Base-by-base conservation (phyloP, 139 green algal genomes). In the Micractinium conductrix region DNA sequence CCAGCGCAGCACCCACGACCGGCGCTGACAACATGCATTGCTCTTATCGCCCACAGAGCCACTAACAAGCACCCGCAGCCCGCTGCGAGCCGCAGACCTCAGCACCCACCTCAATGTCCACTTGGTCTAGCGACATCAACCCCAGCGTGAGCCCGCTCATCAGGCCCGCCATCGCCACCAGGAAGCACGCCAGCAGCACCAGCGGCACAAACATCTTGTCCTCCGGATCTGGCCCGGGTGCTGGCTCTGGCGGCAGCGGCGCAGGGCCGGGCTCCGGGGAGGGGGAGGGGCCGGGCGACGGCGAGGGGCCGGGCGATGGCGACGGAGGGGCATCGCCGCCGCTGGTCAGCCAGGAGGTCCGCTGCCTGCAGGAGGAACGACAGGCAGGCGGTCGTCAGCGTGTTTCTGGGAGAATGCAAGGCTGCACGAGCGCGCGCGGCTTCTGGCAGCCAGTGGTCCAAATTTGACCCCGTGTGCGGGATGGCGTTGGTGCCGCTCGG, bases 51-150 rank as follows among this genome's bases (percentile, higher is more conserved):
- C n/a, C n/a, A n/a, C n/a, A n/a, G n/a, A n/a, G n/a, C n/a, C n/a
- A n/a, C n/a, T n/a, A n/a, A n/a, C n/a, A n/a, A n/a, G n/a, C n/a
- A n/a, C n/a, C n/a, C n/a, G n/a, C n/a, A n/a, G n/a, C n/a, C n/a
- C n/a, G n/a, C n/a, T n/a, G n/a, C n/a, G n/a, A n/a, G n/a, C 48
- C 48, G 48, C 48, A 58, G 12, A 22, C 48, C 38, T 19, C 42
- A 60, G 24, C 37, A 24, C 79, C n/a, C 67, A 92, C 87, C 89
- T 94, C 91, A 12, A 94, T 65, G 69, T 94, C 91, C n/a, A 94
- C 81, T n/a, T 58, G 37, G 55, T 94, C 91, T 67, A 94, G 45
- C 10, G 74, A 88, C 85, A 94, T 91, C 3, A 95, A 80, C n/a
- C 92, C 93, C 70, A 78, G 55, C 4, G 76, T 82, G 21, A 45